Conservation (phyloP, 2,329 filamentous ascomycete species). For the Diatrype stigma region DNA sequence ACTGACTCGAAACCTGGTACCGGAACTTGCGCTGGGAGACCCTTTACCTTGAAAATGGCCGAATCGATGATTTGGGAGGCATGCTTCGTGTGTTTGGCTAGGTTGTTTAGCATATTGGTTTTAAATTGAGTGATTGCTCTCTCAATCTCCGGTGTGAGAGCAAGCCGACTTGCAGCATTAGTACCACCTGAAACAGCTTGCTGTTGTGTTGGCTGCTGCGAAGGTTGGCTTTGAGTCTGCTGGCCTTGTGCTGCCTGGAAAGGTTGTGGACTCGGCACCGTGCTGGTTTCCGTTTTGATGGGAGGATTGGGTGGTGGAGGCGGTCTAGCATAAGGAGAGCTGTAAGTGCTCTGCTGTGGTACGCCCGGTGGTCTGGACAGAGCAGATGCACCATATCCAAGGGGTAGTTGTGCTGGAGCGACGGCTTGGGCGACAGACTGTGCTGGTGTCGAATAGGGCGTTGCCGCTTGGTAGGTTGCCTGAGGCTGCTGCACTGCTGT, state of each 20-base stretch:
- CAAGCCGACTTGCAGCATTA: conserved; percentile 4
- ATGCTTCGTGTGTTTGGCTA: conserved; percentile 24
- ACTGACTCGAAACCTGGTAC: conserved; percentile 24
- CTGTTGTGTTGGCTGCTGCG: conserved; percentile 1
- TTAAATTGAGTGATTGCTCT: conserved; percentile 26
- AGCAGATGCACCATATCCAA: conserved; percentile 16
- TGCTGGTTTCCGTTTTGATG: conserved; percentile 18
- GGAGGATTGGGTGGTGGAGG: conserved; percentile 19
- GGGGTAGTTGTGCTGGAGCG: conserved; percentile 25
- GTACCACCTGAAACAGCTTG: conserved; percentile 9
- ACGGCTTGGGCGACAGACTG: conserved; percentile 20
- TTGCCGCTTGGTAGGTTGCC: conserved; percentile 13
- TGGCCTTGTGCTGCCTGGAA: conserved; percentile 13
- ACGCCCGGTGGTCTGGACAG: conserved; percentile 20
- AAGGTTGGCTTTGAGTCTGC: conserved; percentile 8
- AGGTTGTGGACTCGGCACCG: conserved; percentile 13
- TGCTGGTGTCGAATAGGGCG: conserved; percentile 14
- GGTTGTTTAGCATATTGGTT: conserved; percentile 23
- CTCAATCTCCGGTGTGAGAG: conserved; percentile 25
- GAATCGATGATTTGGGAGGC: conserved; percentile 26
- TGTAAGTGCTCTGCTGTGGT: conserved; percentile 27
- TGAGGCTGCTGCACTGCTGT: conserved; percentile 21
- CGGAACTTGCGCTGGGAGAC: conserved; percentile 19
- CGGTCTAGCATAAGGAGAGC: conserved; percentile 28
- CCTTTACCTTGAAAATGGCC: conserved; percentile 25